Evolutionary conservation across 768 basidiomycete genomes (phyloP), one percentile per base, ranked within the genome.

Genomic region (Agaricus bisporus): DNA sequence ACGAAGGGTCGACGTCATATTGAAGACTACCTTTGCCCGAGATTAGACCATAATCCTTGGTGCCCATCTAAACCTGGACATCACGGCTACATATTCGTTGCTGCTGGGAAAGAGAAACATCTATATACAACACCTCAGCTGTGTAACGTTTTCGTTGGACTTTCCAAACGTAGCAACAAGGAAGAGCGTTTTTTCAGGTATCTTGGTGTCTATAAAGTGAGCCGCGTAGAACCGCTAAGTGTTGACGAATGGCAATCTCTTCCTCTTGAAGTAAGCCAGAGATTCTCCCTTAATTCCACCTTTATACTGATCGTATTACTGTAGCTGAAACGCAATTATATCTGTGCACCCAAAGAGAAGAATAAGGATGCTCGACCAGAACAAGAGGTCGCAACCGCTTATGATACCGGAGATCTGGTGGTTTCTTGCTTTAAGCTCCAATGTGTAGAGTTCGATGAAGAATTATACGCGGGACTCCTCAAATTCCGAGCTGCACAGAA

Each of bases 51-150:
- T 46, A 81, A 81, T 53, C 76, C 77, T 10, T 82, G 80, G 81
- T 76, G 75, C 42, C 80, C 80, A 2, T 62, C 66, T 5, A 60
- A 51, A 1, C 76, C 78, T 9, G 80, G 79, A 8, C 62, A 74
- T 49, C 76, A 80, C 54, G 80, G 79, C 1, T 82, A 73, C 58
- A 76, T 82, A 65, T 80, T 81, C 43, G 77, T 81, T 25, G 80
- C 78, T 15, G 67, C 80, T 48, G 75, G 74, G 8, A 70, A 64
- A 39, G 79, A 81, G 39, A 65, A 68, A 41, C 64, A 71, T 38
- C 69, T 70, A 6, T 80, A 80, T 58, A 55, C 59, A 37, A 56
- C 64, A 38, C 66, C 74, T 12, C 72, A 76, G 32, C 59, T 64
- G 9, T 71, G 71, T 18, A 70, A 78, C 52, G 51, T 81, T 7